phyloP scores from a whole-genome alignment of 441 rosid genomes.

The Populus hybrid region DNA sequence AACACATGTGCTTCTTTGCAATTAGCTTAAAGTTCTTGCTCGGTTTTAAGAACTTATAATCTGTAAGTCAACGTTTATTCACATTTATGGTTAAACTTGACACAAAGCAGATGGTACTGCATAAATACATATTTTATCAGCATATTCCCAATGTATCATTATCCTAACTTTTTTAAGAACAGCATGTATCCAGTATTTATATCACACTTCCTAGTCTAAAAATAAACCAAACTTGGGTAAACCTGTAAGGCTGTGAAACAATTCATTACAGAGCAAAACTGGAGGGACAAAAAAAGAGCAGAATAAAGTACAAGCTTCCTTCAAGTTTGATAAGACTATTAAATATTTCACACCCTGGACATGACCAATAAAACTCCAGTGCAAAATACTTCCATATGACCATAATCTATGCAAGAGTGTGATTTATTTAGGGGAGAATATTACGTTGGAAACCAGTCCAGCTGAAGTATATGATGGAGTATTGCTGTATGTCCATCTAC shows the following conservation, averaged over 20 bases:
- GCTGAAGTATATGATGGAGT: conserved; percentile 92
- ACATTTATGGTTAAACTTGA: no score
- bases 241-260: not conserved
- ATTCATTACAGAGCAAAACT: not conserved
- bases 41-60: not conserved
- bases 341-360: not conserved
- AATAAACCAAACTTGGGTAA: not conserved
- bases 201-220: not conserved
- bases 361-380: not conserved
- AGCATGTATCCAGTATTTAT: not conserved
- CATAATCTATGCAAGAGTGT: not conserved
- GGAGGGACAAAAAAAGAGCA: not conserved
- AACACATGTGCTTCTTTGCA: not conserved
- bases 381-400: not conserved
- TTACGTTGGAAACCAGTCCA: conserved; percentile 98
- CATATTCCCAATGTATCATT: not conserved
- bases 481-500: conserved; percentile 99
- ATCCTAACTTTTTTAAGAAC: not conserved
- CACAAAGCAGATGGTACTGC: not conserved
- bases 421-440: conserved; percentile 17
- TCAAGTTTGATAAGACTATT: not conserved
- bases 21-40: not conserved
- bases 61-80: not conserved
- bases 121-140: not conserved
- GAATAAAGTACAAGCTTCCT: not conserved